These are phyloP conservation scores for Cystofilobasidium macerans DNA, from an alignment of 768 basidiomycete genomes.

Conservation along the genomic window DNA sequence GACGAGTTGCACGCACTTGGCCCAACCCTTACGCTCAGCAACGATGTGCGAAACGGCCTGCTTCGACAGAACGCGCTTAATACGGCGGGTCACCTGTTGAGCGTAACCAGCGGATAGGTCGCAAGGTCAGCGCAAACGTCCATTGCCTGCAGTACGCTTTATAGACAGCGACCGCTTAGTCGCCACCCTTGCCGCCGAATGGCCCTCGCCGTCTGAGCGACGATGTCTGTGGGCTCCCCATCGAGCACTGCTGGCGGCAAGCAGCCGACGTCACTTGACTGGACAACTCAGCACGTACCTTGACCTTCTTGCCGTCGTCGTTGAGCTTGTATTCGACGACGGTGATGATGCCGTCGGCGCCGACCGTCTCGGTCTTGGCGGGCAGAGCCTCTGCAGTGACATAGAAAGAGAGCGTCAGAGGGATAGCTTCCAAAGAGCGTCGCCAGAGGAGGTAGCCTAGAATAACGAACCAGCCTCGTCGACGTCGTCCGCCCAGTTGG, in stretches of 20 bases:
- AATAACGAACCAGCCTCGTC: conserved; percentile 60
- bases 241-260: background rate
- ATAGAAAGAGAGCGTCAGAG: background rate
- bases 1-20: conserved; percentile 40
- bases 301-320: conserved; percentile 89
- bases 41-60: conserved; percentile 86
- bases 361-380: conserved; percentile 46
- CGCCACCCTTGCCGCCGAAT: too few species aligned
- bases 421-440: background rate
- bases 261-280: too few species aligned
- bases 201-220: too few species aligned
- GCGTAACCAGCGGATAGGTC: conserved; percentile 7
- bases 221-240: background rate
- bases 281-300: conserved; percentile 46
- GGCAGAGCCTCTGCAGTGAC: conserved; percentile 43
- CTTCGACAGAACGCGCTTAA: conserved; percentile 75
- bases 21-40: conserved; percentile 84
- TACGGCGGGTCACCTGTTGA: conserved; percentile 67
- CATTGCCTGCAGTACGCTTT: too few species aligned
- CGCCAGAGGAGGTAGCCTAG: background rate
- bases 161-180: too few species aligned
- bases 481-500: conserved; percentile 68
- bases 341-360: conserved; percentile 79
- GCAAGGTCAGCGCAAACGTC: conserved; percentile 5
- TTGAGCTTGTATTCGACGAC: conserved; percentile 71